Conservation (phyloP, 768 basidiomycete genomes). For the Lentinula edodes region DNA sequence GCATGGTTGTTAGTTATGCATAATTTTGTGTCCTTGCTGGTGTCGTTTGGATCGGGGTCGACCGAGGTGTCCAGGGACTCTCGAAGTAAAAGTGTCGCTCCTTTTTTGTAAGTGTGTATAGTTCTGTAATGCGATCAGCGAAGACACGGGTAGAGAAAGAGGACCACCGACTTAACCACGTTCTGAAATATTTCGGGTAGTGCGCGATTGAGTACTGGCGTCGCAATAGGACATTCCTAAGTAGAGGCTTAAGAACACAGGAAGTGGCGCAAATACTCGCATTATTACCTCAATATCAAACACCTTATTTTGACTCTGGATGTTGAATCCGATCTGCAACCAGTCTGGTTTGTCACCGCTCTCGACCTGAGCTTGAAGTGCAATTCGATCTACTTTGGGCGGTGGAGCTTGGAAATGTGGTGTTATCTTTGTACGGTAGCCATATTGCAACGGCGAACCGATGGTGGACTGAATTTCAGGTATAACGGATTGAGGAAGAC, state of each 20-base stretch:
- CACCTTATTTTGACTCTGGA: constrained; percentile 63
- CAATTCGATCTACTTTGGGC: constrained; percentile 21
- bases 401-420: constrained; percentile 89
- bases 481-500: constrained; percentile 47
- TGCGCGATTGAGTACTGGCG: constrained; percentile 68
- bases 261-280: background rate
- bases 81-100: constrained; percentile 85
- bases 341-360: constrained; percentile 46
- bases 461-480: constrained; percentile 72
- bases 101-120: constrained; percentile 74
- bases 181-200: constrained; percentile 54
- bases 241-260: background rate
- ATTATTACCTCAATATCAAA: constrained; percentile 84
- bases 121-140: constrained; percentile 42
- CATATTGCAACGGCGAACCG: constrained; percentile 84
- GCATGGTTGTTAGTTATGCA: constrained; percentile 82
- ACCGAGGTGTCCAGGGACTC: constrained; percentile 56
- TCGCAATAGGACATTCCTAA: constrained; percentile 91
- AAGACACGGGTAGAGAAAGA: background rate
- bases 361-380: constrained; percentile 18
- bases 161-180: constrained; percentile 51
- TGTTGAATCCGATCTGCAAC: constrained; percentile 87
- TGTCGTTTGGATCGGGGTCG: constrained; percentile 8
- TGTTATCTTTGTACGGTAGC: constrained; percentile 94
- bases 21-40: constrained; percentile 48